Conservation (phyloP, 2,329 filamentous ascomycete species). For the Ophiostoma sp. region DNA sequence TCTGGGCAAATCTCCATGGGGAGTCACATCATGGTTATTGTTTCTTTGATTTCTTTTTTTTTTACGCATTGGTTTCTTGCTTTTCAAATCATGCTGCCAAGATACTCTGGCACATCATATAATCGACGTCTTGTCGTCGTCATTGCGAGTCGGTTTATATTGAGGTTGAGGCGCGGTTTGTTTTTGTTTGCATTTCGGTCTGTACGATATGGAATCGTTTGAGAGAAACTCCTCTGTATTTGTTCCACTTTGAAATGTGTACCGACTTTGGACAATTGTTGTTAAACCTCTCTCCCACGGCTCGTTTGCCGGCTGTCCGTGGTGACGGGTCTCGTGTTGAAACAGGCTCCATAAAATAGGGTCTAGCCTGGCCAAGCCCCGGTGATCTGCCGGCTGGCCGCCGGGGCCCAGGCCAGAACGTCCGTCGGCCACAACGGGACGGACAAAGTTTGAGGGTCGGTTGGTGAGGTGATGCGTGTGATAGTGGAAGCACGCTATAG, state of each 20-base stretch:
- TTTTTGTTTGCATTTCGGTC: not conserved
- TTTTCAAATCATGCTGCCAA: not conserved
- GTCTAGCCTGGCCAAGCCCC: not conserved
- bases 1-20: not conserved
- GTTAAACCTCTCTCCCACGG: not conserved
- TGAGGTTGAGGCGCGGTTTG: not conserved
- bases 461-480: not conserved
- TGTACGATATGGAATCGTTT: not conserved
- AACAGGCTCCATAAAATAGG: not conserved
- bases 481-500: constrained; percentile 2
- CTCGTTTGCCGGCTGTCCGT: not conserved
- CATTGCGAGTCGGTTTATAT: not conserved
- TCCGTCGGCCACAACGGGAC: constrained; percentile 16
- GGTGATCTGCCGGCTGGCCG: constrained; percentile 20
- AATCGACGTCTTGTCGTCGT: not conserved
- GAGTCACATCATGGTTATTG: not conserved
- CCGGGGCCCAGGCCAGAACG: constrained; percentile 15
- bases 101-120: not conserved
- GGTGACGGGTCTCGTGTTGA: not conserved
- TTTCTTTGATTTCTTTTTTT: not conserved
- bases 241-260: not conserved
- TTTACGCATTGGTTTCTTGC: not conserved
- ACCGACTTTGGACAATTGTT: not conserved
- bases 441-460: not conserved
- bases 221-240: not conserved